Evolutionary conservation across 345 rosid genomes (phyloP), one percentile per base, ranked within the genome.

Genomic region (Corymbia maculata): DNA sequence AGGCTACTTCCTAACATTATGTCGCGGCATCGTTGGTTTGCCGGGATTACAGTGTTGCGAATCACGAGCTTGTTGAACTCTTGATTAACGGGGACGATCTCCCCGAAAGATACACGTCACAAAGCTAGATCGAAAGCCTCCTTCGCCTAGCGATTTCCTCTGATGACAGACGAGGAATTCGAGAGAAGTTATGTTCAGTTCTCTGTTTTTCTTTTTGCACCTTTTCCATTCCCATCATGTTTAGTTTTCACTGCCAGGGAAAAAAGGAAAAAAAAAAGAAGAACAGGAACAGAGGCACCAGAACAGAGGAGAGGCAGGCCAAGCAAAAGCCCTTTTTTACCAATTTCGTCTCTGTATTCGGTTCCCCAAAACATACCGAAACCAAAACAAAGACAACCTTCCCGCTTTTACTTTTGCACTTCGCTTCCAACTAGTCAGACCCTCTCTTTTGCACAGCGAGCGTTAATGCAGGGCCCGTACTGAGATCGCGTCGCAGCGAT

Each of bases 401-500:
- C 49, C 84, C 84, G 7, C 84, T 75, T 75, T 75, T 9, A 42
- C 24, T 42, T 75, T 68, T 42, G 61, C 21, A 28, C 84, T 42
- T 9, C 47, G 84, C 84, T 42, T 36, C 49, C 84, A 19, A 2
- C 45, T 32, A 42, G 28, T 75, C 49, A 49, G 49, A 75, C 49
- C 84, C 84, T 7, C 49, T 12, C 14, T 75, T 42, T 75, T 42
- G 84, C 49, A 75, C 84, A 64, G 88, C 68, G 17, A 26, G 45
- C 22, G 79, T 59, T 86, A 59, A 86, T 53, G 47, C 7, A 55
- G 79, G 64, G 86, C 36, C 89, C 89, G 88, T 90, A 87, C 88
- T 30, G 79, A 86, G 86, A 90, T 90, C 90, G 24, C 79, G 88
- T 82, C 66, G 64, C 90, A 89, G 90, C 47, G 90, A 90, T 88